Evolutionary conservation across 2,329 filamentous ascomycete genomes (phyloP).

Genomic region (Chaetomiaceae sp.): DNA sequence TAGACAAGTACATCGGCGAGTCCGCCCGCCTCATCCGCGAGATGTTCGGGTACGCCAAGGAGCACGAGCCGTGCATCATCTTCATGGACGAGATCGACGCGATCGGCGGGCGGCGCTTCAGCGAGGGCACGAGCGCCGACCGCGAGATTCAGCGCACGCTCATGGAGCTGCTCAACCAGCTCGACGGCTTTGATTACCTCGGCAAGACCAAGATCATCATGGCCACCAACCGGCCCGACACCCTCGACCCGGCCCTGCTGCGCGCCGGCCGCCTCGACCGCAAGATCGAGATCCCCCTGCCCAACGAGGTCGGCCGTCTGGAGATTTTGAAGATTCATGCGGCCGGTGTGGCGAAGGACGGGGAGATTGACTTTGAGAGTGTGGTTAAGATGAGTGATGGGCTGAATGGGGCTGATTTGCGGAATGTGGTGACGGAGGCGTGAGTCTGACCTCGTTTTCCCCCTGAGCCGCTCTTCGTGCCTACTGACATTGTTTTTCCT

Average conservation of each 20-base stretch:
- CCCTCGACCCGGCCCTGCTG: conserved; percentile 85
- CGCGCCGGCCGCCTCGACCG: conserved; percentile 89
- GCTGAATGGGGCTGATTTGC: conserved; percentile 91
- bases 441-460: conserved; percentile 44
- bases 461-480: neutral
- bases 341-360: conserved; percentile 76
- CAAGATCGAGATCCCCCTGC: conserved; percentile 96
- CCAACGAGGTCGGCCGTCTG: conserved; percentile 91
- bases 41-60: conserved; percentile 99
- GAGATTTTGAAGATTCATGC: conserved; percentile 99
- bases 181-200: conserved; percentile 98
- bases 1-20: conserved; percentile 99
- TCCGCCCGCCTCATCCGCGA: conserved; percentile 94
- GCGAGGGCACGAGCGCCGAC: conserved; percentile 94
- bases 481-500: conserved; percentile 15
- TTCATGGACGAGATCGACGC: conserved; percentile 99
- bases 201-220: conserved; percentile 99
- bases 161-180: conserved; percentile 97
- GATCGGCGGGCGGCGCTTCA: conserved; percentile 93
- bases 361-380: conserved; percentile 97
- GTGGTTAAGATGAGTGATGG: conserved; percentile 99
- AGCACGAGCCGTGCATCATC: conserved; percentile 99
- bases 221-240: conserved; percentile 97
- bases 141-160: conserved; percentile 96
- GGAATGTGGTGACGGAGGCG: conserved; percentile 98